Evolutionary conservation across 2,329 filamentous ascomycete species (phyloP), one percentile per base, ranked within the genome.

Genomic region (Colletotrichum eremochloae): DNA sequence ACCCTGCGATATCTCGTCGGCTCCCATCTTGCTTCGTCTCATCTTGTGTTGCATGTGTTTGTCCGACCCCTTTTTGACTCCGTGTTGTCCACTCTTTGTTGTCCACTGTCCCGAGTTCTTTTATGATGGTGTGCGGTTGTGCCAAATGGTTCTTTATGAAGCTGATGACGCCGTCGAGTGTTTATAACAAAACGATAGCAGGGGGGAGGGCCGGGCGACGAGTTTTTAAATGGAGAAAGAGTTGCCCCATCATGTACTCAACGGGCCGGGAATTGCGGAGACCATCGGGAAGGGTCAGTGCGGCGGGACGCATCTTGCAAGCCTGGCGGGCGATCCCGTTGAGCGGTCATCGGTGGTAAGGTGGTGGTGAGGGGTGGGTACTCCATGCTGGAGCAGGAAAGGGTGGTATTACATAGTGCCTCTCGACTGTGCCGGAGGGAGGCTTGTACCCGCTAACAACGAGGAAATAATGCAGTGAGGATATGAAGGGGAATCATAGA

Each of bases 261-360:
- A 63, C 31, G 44, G 18, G 18, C 65, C 58, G 53, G 46, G n/a
- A 68, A 68, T 57, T 60, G 58, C 65, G 53, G 58, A 72, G 52
- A 61, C 58, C 52, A 31, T 36, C 58, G 65, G 58, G 31, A 52
- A 40, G n/a, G 42, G 65, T 60, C 58, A 60, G 20, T 60, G 65
- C 69, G 58, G 52, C 53, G 60, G 48, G 14, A 36, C 38, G 53
- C 44, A 36, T 46, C 11, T 44, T 42, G 65, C 58, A 48, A 63
- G 42, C 24, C n/a, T 15, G 57, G 64, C 14, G 44, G 50, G 52
- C 52, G n/a, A 63, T 53, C 44, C 69, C 36, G 66, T 15, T 36
- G 40, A 20, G 40, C 48, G 31, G 40, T 58, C 72, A 74, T 65
- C 8, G 68, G 52, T 15, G 8, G 6, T 15, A 29, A 24, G 33